Evolutionary conservation across 495 filamentous ascomycete species (phyloP), one percentile per base, ranked within the genome.

Genomic region (Aspergillus egyptiacus): DNA sequence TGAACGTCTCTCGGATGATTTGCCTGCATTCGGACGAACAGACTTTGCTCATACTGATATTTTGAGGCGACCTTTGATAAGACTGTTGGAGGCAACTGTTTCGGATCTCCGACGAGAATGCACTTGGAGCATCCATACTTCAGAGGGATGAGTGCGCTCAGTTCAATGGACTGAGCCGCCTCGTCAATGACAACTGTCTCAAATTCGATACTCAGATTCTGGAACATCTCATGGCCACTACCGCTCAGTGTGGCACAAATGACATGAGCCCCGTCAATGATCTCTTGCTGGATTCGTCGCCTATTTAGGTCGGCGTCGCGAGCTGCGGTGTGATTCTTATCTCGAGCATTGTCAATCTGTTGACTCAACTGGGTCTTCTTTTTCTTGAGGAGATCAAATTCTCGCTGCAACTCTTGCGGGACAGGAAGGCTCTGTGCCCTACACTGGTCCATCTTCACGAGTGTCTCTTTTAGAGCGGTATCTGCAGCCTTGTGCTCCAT

Each of bases 151-250:
- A 98, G 78, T 14, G 94, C 91, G 58, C 90, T 95, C 63, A 98
- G 75, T 69, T 98, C 93, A 54, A 98, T 93, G 51, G 89, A 98
- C 72, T 98, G 93, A 15, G 93, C 93, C 2, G 93, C 93, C 74
- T 98, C 93, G 58, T 98, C 93, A 58, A 98, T 95, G 59, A 98
- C 85, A 52, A 98, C 93, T 0, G 93, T 96, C 67, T 98, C 93
- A 54, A 98, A 97, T 64, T 97, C 93, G 43, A 97, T 89, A 56
- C 86, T 91, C 40, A 97, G 68, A 55, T 83, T 84, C 67, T 90
- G 89, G 71, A 98, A 95, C 84, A 98, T 96, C 41, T 98, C 94
- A 56, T 97, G 94, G 13, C 93, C 93, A 67, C 86, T 91, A 45
- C 91, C 93, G 62, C 89, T 95, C 44, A 98, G 82, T 0, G 93